Evolutionary conservation across 2,329 filamentous ascomycete species (phyloP), one percentile per base, ranked within the genome.

Genomic region (Diaporthe velutina): DNA sequence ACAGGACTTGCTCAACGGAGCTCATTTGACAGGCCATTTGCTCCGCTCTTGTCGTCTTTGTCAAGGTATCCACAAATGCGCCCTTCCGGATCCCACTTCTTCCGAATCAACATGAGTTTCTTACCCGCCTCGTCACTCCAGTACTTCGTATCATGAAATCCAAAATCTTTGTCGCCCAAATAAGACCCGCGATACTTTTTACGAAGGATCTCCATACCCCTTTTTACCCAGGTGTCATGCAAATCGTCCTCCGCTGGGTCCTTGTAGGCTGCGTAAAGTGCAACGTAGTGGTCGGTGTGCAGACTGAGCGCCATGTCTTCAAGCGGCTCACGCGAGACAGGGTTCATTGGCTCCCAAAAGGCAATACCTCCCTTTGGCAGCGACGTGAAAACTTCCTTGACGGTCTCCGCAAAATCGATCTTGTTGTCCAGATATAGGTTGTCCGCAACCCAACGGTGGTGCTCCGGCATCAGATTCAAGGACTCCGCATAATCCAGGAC

Each of bases 211-310:
- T 48, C 42, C 28, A 66, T 66, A 5, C 25, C 35, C 28, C 19
- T 8, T n/a, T 13, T 66, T 5, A 66, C 28, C 60, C 60, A 66
- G 28, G 25, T 50, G 6, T 66, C 60, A 30, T 66, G 42, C 40
- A 25, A 66, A 9, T 50, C 42, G 9, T 66, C 60, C 13, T 66
- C 28, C 0, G 17, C 28, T 1, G 60, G 17, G 12, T 50, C 60
- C 28, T 66, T 66, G 7, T 48, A 66, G 19, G 40, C 40, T 1
- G 60, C 60, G 4, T 66, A 66, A 0, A 28, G n/a, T 8, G 58
- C 60, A 35, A 66, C 30, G 12, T 66, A 66, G n/a, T 66, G 60
- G n/a, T 66, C 60, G n/a, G 60, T 66, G 4, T 66, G 60, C 28
- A 66, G 19, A 35, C 40, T 66, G 19, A 48, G 42, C 6, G 60